These are phyloP conservation scores for Tetrapisispora taiwanensis DNA, from an alignment of 805 yeast species.

Conservation along the genomic window DNA sequence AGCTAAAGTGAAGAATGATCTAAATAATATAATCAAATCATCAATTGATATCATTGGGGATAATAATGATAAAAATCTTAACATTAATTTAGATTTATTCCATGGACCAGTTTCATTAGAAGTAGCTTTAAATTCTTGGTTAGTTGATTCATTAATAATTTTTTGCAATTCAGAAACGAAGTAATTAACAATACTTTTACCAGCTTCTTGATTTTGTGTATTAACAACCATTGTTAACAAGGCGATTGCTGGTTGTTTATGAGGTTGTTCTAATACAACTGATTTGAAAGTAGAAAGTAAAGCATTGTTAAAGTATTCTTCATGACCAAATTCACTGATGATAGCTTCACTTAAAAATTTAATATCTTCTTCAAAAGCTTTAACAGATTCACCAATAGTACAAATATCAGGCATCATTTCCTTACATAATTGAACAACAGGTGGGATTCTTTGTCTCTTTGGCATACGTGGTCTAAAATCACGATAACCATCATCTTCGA, in stretches of 20 bases:
- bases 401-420: constrained; percentile 42
- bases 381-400: constrained; percentile 48
- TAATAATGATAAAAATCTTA: constrained; percentile 61
- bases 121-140: constrained; percentile 18
- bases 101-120: constrained; percentile 46
- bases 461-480: constrained; percentile 4
- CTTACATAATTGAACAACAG: constrained; percentile 36
- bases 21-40: constrained; percentile 39
- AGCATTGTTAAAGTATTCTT: constrained; percentile 48
- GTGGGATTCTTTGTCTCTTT: constrained; percentile 14
- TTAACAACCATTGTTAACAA: constrained; percentile 58
- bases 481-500: constrained; percentile 2
- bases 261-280: constrained; percentile 79
- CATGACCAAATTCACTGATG: constrained; percentile 52
- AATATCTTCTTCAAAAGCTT: constrained; percentile 48
- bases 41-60: constrained; percentile 50
- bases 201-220: constrained; percentile 52
- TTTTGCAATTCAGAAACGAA: constrained; percentile 55
- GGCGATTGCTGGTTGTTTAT: constrained; percentile 66
- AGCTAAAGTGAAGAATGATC: constrained; percentile 45
- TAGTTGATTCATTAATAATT: constrained; percentile 34
- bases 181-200: constrained; percentile 58
- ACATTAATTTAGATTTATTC: constrained; percentile 57
- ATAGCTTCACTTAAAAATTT: constrained; percentile 61
- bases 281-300: constrained; percentile 58